A percentile compares a stretch with the other conserved stretches of the same genome.
These are phyloP conservation scores for Ceratocystis cubensis DNA, from an alignment of 2,329 filamentous ascomycete species.

Conservation along the genomic window DNA sequence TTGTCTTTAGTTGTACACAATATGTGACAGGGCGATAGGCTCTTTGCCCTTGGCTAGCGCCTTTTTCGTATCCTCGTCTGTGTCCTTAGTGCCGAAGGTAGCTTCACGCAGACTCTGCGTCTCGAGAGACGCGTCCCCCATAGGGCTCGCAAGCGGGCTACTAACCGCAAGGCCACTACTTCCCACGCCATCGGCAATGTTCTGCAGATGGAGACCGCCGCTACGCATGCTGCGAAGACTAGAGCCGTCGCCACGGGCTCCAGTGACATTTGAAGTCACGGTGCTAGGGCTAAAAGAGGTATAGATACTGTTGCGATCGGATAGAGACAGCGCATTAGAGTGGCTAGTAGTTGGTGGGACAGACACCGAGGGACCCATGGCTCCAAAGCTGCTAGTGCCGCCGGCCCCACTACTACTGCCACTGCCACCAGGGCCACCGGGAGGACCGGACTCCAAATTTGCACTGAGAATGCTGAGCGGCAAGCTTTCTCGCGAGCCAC, in stretches of 20 bases:
- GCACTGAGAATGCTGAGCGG: constrained; percentile 66
- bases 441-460: constrained; percentile 35
- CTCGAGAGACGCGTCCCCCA: constrained; percentile 27
- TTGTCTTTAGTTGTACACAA: constrained; percentile 5
- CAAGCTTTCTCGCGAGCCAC: constrained; percentile 66
- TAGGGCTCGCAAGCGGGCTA: constrained; percentile 50
- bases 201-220: constrained; percentile 54
- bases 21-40: background rate
- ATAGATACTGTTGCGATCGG: constrained; percentile 49
- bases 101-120: background rate
- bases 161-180: constrained; percentile 46
- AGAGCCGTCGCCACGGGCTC: constrained; percentile 47
- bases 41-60: background rate
- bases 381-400: background rate
- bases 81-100: background rate
- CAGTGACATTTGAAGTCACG: background rate
- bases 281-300: constrained; percentile 49
- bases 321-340: constrained; percentile 41
- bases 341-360: constrained; percentile 70
- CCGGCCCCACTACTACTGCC: background rate
- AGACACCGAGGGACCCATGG: constrained; percentile 27
- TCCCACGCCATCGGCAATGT: constrained; percentile 66
- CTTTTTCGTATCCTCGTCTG: constrained; percentile 4
- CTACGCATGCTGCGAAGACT: constrained; percentile 73
- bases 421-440: background rate